A percentile compares a stretch with the other conserved stretches of the same genome.
Evolutionary conservation across 2,329 filamentous ascomycete genomes (phyloP).

Genomic region (Aspergillus novofumigatus): DNA sequence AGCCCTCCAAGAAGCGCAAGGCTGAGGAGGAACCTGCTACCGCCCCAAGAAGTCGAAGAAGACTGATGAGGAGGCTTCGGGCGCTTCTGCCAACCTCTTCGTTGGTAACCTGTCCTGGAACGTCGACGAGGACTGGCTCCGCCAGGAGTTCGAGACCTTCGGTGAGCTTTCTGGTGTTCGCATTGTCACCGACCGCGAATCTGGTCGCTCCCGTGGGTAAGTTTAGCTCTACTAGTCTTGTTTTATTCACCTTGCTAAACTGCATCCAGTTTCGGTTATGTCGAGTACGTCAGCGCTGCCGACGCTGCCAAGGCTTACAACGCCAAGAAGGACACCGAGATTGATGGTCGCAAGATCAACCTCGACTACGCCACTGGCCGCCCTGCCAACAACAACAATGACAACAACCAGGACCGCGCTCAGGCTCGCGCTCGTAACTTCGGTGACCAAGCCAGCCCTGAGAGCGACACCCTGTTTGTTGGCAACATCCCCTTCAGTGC

Average conservation of each 20-base stretch:
- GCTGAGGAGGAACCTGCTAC: slow-evolving; percentile 42
- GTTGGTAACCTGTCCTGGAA: slow-evolving; percentile 89
- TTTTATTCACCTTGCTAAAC: slow-evolving; percentile 3
- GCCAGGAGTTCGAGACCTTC: slow-evolving; percentile 75
- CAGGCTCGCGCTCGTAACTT: slow-evolving; percentile 51
- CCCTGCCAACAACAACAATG: slow-evolving; percentile 50
- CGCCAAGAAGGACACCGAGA: slow-evolving; percentile 67
- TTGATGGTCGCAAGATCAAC: slow-evolving; percentile 72
- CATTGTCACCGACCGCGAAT: slow-evolving; percentile 77
- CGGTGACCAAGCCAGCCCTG: slow-evolving; percentile 74
- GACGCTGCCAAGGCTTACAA: slow-evolving; percentile 68
- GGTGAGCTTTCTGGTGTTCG: slow-evolving; percentile 68
- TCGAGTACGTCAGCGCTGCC: slow-evolving; percentile 71
- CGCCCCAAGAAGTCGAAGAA: slow-evolving; percentile 66
- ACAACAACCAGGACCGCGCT: slow-evolving; percentile 55
- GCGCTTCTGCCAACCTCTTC: slow-evolving; percentile 64
- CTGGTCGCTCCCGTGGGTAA: slow-evolving; percentile 76
- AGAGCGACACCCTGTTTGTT: slow-evolving; percentile 83
- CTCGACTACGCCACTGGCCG: slow-evolving; percentile 72
- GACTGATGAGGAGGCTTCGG: slow-evolving; percentile 37
- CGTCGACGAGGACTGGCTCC: slow-evolving; percentile 77
- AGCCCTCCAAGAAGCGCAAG: slow-evolving; percentile 47
- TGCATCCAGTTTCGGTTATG: slow-evolving; percentile 69
- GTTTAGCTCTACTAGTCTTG: slow-evolving; percentile 17
- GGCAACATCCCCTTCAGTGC: slow-evolving; percentile 86